Percentiles rank a stretch among this genome's conserved stretches.
Conservation (phyloP, 805 yeast species). For the Myxozyma nipponensis region DNA sequence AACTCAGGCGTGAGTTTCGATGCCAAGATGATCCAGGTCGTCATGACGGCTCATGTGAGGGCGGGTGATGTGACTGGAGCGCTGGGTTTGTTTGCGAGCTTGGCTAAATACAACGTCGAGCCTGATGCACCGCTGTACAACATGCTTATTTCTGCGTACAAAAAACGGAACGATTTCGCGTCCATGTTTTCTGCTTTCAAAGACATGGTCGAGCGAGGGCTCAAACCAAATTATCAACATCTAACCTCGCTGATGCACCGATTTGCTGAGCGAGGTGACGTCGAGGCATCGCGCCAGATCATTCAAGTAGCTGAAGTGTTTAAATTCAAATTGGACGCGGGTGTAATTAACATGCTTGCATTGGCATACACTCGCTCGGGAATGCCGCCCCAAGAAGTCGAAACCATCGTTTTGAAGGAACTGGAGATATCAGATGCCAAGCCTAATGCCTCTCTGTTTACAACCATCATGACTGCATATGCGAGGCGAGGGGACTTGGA, state of each 20-base stretch:
- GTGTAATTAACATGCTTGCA: slow-evolving; percentile 10
- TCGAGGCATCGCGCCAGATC: slow-evolving; percentile 9
- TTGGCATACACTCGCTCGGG: slow-evolving; percentile 7
- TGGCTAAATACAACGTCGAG: slow-evolving; percentile 4
- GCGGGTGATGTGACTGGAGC: slow-evolving; percentile 23
- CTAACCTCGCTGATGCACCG: slow-evolving; percentile 23
- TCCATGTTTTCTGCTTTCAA: slow-evolving; percentile 17
- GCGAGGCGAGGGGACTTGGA: slow-evolving; percentile 8
- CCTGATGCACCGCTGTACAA: slow-evolving; percentile 16
- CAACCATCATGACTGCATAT: slow-evolving; percentile 15
- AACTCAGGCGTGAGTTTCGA: slow-evolving; percentile 2
- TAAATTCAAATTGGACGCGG: slow-evolving; percentile 12
- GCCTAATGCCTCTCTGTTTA: slow-evolving; percentile 19
- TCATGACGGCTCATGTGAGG: slow-evolving; percentile 14
- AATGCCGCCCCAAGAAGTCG: background rate
- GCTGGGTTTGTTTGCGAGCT: slow-evolving; percentile 6
- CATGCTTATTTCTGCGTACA: slow-evolving; percentile 17
- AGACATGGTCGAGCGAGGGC: slow-evolving; percentile 6
- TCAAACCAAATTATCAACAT: slow-evolving; percentile 7
- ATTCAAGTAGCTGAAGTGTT: slow-evolving; percentile 5
- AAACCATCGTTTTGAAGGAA: background rate
- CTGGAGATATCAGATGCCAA: slow-evolving; percentile 3
- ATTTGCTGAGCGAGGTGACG: slow-evolving; percentile 15
- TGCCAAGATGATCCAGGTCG: slow-evolving; percentile 1
- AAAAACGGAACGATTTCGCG: slow-evolving; percentile 2